These are phyloP conservation scores for Stromatinia cepivora DNA, from an alignment of 2,329 filamentous ascomycete species.

Conservation along the genomic window DNA sequence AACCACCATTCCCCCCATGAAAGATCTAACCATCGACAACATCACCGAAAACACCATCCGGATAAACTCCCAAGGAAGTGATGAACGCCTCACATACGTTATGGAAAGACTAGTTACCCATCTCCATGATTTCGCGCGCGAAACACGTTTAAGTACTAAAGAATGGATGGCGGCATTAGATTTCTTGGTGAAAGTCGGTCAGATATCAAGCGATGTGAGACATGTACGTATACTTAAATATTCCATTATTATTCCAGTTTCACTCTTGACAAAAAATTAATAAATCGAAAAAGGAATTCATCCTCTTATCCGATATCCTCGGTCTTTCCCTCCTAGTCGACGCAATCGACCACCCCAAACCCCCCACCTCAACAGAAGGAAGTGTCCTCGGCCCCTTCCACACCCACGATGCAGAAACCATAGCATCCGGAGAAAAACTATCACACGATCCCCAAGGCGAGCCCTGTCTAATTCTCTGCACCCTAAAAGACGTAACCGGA, in stretches of 20 bases:
- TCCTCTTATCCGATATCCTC: conserved; percentile 77
- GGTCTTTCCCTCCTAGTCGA: conserved; percentile 80
- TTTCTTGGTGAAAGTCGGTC: conserved; percentile 70
- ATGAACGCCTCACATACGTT: conserved; percentile 68
- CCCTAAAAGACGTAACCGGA: conserved; percentile 63
- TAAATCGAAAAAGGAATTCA: conserved; percentile 61
- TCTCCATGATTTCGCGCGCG: conserved; percentile 78
- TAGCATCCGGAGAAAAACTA: conserved; percentile 60
- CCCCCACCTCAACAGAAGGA: conserved; percentile 67
- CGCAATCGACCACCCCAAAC: conserved; percentile 81
- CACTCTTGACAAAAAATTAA: background rate
- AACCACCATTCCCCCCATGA: conserved; percentile 50
- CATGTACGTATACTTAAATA: conserved; percentile 52
- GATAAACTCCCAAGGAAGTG: conserved; percentile 70
- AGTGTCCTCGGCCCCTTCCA: conserved; percentile 83
- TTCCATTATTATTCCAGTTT: background rate
- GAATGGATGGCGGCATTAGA: conserved; percentile 77
- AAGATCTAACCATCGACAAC: conserved; percentile 75
- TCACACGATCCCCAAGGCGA: conserved; percentile 68
- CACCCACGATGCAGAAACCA: conserved; percentile 69
- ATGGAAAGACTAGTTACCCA: conserved; percentile 73
- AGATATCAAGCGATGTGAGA: conserved; percentile 72
- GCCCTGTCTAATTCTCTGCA: conserved; percentile 72
- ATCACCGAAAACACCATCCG: conserved; percentile 74
- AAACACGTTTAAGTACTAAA: conserved; percentile 71